Percentiles rank a stretch among this genome's conserved stretches.
phyloP scores from a whole-genome alignment of 2,329 filamentous ascomycete species.

The Colletotrichum lindemuthianum region DNA sequence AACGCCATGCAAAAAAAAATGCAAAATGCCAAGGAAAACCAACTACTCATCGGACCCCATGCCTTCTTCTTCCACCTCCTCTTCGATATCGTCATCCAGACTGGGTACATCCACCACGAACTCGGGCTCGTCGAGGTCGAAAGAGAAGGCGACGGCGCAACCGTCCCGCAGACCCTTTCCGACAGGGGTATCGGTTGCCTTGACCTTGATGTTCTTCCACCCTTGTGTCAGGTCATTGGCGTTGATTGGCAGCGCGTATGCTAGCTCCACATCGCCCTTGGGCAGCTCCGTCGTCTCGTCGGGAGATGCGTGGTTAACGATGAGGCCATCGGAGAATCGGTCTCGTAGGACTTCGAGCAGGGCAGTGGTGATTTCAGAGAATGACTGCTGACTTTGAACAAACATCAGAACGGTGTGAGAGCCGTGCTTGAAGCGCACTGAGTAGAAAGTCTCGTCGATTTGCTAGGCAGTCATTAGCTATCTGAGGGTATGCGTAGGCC shows the following conservation, averaged over 20 bases:
- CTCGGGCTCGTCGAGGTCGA: conserved; percentile 51
- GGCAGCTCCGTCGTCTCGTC: conserved; percentile 52
- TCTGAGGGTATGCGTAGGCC: neutral
- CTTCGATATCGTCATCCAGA: conserved; percentile 46
- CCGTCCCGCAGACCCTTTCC: conserved; percentile 58
- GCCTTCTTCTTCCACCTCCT: conserved; percentile 53
- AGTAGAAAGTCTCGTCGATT: conserved; percentile 63
- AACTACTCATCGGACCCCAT: conserved; percentile 32
- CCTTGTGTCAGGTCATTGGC: conserved; percentile 57
- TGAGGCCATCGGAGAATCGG: conserved; percentile 65
- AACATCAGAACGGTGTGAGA: conserved; percentile 77
- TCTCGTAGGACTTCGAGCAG: conserved; percentile 68
- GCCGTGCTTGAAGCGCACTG: conserved; percentile 78
- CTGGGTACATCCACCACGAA: conserved; percentile 59
- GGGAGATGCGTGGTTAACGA: conserved; percentile 44
- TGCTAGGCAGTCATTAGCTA: conserved; percentile 27
- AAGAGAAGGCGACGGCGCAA: conserved; percentile 59
- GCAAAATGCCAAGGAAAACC: neutral
- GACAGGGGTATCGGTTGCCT: conserved; percentile 50
- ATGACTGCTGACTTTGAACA: conserved; percentile 65
- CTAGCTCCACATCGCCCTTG: conserved; percentile 51
- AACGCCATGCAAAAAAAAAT: conserved; percentile 31
- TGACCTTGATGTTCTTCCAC: conserved; percentile 58
- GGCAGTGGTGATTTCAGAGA: conserved; percentile 65
- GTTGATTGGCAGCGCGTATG: conserved; percentile 57